A percentile compares a stretch with the other conserved stretches of the same genome.
Conservation (phyloP, 139 green algal genomes). For the Tetradesmus obliquus region DNA sequence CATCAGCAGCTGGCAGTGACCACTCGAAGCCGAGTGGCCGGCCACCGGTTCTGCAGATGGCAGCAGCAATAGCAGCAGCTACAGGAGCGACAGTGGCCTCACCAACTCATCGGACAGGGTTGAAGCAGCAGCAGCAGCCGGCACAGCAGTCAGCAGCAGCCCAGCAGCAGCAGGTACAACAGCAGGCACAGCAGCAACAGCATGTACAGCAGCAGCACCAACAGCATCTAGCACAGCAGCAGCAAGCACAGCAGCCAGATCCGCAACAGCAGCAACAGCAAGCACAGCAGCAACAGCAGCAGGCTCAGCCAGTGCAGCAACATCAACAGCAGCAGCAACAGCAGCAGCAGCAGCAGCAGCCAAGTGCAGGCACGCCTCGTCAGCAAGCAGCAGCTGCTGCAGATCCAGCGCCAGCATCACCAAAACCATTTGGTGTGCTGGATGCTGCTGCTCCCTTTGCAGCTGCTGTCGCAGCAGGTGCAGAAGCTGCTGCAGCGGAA, state of each 20-base stretch:
- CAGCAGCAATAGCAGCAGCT: slow-evolving; percentile 11
- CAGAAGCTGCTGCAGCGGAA: not conserved
- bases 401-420: not conserved
- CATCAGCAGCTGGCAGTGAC: not conserved
- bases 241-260: not conserved
- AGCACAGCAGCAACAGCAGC: not conserved
- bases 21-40: not conserved
- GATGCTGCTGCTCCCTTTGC: not conserved
- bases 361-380: not conserved
- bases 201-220: not conserved
- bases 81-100: not conserved
- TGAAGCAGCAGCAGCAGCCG: slow-evolving; percentile 1
- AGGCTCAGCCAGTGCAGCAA: not conserved
- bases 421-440: not conserved
- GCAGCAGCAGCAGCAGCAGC: not conserved
- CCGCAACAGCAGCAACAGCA: not conserved
- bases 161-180: not conserved
- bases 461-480: not conserved
- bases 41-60: slow-evolving; percentile 27
- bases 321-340: not conserved
- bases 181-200: not conserved
- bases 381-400: not conserved
- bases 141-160: not conserved
- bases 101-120: not conserved
- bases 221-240: not conserved